Conservation (phyloP, 352 stramenopile species). For the Phytophthora palmivora region DNA sequence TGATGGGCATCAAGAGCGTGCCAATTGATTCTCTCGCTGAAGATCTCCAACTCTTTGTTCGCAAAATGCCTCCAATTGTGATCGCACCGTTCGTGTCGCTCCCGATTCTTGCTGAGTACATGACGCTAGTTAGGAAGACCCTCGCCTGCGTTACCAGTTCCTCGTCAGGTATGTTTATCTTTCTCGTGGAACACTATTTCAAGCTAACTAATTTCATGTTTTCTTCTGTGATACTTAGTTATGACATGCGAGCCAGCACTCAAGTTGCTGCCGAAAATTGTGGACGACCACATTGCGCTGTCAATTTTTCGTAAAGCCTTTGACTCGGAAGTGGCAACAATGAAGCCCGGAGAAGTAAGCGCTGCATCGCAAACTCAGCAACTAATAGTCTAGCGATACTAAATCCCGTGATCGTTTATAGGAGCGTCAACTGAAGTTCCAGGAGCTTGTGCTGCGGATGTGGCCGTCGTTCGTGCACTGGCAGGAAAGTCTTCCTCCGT, state of each 20-base stretch:
- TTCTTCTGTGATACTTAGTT: conserved; percentile 28
- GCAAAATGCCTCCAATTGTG: conserved; percentile 72
- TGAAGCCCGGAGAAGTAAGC: conserved; percentile 57
- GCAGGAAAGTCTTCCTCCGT: conserved; percentile 46
- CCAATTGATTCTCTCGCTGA: conserved; percentile 54
- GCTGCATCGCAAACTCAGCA: background rate
- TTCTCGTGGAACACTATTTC: too few relatives aligned
- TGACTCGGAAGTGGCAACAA: conserved; percentile 49
- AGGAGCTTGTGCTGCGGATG: conserved; percentile 79
- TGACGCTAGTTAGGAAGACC: conserved; percentile 66
- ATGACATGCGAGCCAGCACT: conserved; percentile 71
- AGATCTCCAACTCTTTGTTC: conserved; percentile 57
- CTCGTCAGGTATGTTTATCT: conserved; percentile 44
- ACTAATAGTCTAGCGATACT: background rate
- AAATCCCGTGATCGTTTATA: conserved; percentile 8
- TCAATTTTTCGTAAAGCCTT: conserved; percentile 69
- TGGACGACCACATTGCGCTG: conserved; percentile 74
- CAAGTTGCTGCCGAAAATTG: conserved; percentile 71
- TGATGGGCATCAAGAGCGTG: conserved; percentile 75
- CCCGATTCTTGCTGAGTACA: conserved; percentile 77
- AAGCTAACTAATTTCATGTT: conserved; percentile 3
- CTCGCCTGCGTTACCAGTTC: conserved; percentile 48
- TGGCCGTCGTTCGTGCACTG: conserved; percentile 77
- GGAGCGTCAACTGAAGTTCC: conserved; percentile 69
- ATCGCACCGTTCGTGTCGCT: conserved; percentile 71